These are phyloP conservation scores for Mrakia gelida DNA, from an alignment of 768 basidiomycete species.

Conservation along the genomic window DNA sequence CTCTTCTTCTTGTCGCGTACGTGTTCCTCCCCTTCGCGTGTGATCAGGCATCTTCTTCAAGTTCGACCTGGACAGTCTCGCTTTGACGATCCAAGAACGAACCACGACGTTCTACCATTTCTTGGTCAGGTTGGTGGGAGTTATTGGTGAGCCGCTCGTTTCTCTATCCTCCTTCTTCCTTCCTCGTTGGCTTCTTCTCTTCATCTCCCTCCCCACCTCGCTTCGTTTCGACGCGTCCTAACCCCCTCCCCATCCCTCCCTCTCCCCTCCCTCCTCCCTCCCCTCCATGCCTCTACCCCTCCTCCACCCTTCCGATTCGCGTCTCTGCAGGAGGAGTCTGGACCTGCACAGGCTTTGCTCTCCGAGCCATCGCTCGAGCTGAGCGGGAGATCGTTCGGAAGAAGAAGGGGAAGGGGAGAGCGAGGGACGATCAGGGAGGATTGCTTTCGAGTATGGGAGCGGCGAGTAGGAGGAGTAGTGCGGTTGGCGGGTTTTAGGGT, in stretches of 20 bases:
- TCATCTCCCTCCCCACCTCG: too few species aligned
- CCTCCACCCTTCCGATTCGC: too few species aligned
- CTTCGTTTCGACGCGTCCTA: too few species aligned
- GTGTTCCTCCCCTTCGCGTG: too few species aligned
- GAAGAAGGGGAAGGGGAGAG: slow-evolving; percentile 32
- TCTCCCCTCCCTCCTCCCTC: too few species aligned
- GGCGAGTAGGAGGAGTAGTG: slow-evolving; percentile 1
- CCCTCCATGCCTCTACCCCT: too few species aligned
- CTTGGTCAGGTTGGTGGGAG: slow-evolving; percentile 79
- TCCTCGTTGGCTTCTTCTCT: too few species aligned
- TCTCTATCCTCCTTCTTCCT: too few species aligned
- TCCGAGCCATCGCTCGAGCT: slow-evolving; percentile 22
- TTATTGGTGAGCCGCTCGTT: slow-evolving; percentile 52
- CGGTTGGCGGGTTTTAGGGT: too few species aligned
- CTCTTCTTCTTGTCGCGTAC: too few species aligned
- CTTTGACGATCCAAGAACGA: slow-evolving; percentile 77
- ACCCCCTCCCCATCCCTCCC: too few species aligned
- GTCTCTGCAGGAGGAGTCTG: slow-evolving; percentile 24
- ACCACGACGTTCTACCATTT: slow-evolving; percentile 78
- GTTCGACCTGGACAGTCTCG: slow-evolving; percentile 88
- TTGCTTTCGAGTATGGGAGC: neutral
- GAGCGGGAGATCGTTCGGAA: slow-evolving; percentile 12
- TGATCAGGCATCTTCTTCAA: slow-evolving; percentile 93
- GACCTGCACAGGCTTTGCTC: slow-evolving; percentile 30
- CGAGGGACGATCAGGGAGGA: slow-evolving; percentile 5